A percentile compares a stretch with the other conserved stretches of the same genome.
Conservation (phyloP, 2,329 filamentous ascomycete genomes). For the Furcasterigmium furcatum region DNA sequence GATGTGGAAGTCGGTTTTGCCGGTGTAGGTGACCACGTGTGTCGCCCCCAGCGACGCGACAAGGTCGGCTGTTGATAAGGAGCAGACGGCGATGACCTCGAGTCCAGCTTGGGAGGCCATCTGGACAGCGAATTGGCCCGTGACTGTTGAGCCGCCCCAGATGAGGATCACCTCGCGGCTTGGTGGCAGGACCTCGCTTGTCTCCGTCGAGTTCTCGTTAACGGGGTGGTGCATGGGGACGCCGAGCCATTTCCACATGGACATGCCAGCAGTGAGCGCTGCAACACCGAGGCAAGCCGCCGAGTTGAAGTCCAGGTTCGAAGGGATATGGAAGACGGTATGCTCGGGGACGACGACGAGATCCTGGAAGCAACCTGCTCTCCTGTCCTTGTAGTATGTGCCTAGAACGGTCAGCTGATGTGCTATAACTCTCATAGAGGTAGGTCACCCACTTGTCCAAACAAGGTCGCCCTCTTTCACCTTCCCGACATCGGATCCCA, state of each 20-base stretch:
- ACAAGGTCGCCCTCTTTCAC: constrained; percentile 22
- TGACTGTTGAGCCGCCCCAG: constrained; percentile 38
- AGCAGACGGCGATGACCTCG: constrained; percentile 31
- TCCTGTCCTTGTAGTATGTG: constrained; percentile 36
- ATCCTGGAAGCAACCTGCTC: constrained; percentile 38
- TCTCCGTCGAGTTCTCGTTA: constrained; percentile 5
- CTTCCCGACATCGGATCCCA: constrained; percentile 19
- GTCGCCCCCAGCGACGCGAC: constrained; percentile 24
- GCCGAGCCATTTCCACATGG: constrained; percentile 35
- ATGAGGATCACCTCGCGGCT: constrained; percentile 25
- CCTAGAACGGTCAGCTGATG: no score
- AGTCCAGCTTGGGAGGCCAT: constrained; percentile 28
- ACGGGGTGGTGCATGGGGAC: constrained; percentile 19
- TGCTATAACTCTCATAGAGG: no score
- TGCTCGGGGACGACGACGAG: constrained; percentile 35
- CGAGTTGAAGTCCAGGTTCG: constrained; percentile 23
- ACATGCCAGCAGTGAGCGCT: constrained; percentile 36
- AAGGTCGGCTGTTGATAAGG: constrained; percentile 22
- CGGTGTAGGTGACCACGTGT: constrained; percentile 27
- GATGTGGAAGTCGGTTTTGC: constrained; percentile 25
- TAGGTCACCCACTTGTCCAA: constrained; percentile 32
- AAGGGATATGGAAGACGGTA: constrained; percentile 34
- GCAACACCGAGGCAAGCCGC: constrained; percentile 36
- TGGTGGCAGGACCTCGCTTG: constrained; percentile 8
- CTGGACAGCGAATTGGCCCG: constrained; percentile 36